A percentile compares a stretch with the other conserved stretches of the same genome.
phyloP scores from a whole-genome alignment of 345 rosid species.

The Populus deltoides region DNA sequence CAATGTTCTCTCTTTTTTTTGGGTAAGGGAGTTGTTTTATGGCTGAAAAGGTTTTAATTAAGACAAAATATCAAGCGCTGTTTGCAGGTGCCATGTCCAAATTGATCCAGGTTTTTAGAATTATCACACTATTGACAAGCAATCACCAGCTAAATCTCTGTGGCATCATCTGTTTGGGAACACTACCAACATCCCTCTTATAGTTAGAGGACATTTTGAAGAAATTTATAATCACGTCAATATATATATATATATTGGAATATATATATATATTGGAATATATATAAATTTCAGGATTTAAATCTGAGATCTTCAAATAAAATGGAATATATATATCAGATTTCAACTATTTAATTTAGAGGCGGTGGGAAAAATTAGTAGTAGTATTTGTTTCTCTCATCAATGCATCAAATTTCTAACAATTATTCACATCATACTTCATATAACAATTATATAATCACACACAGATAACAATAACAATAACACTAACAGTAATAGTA shows the following conservation, averaged over 20 bases:
- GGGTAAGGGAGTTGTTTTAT: not conserved
- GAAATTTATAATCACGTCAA: not conserved
- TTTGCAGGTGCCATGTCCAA: too few relatives aligned
- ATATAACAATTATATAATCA: too few relatives aligned
- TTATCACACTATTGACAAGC: not conserved
- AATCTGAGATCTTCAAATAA: not conserved
- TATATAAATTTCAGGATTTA: not conserved
- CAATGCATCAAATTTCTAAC: too few relatives aligned
- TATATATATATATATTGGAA: too few relatives aligned
- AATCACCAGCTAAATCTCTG: not conserved
- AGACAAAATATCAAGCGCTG: not conserved
- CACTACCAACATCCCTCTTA: too few relatives aligned
- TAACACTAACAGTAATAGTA: not conserved
- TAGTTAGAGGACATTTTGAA: too few relatives aligned
- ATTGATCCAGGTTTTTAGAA: not conserved
- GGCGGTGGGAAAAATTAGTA: not conserved
- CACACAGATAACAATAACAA: not conserved
- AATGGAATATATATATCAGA: not conserved
- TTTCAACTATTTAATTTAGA: too few relatives aligned
- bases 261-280: too few relatives aligned
- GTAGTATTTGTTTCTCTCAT: too few relatives aligned
- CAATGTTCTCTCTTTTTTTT: not conserved
- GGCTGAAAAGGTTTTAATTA: not conserved
- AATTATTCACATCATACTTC: not conserved
- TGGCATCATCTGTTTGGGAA: not conserved